Evolutionary conservation across 768 basidiomycete genomes (phyloP).

Genomic region (Clavaria fumosa): DNA sequence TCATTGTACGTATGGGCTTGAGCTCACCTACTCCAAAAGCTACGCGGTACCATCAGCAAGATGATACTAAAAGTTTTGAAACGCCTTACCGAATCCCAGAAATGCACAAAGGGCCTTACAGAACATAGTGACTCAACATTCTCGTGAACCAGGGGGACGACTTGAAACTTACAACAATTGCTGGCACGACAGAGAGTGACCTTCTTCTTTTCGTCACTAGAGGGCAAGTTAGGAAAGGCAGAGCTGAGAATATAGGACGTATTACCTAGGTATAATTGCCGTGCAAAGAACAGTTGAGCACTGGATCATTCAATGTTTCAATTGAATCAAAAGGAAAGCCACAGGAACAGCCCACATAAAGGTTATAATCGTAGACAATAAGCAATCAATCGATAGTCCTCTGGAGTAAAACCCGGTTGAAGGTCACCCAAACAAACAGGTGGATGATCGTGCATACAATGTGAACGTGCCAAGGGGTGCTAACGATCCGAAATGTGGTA

Average conservation of each 20-base stretch:
- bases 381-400: conserved; percentile 27
- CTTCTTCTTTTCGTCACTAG: conserved; percentile 6
- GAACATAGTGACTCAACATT: background rate
- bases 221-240: background rate
- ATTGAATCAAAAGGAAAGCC: background rate
- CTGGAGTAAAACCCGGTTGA: conserved; percentile 10
- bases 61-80: background rate
- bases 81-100: conserved; percentile 18
- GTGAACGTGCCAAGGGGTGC: conserved; percentile 24
- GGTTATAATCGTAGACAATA: conserved; percentile 27
- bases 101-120: conserved; percentile 14
- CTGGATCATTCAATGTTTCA: conserved; percentile 11
- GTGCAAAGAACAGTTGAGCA: conserved; percentile 30
- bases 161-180: conserved; percentile 15
- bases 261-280: conserved; percentile 24
- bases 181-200: conserved; percentile 19
- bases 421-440: background rate
- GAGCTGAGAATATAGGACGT: background rate
- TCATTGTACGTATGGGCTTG: background rate
- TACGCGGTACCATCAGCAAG: background rate
- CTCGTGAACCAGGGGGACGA: background rate
- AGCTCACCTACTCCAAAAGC: conserved; percentile 9
- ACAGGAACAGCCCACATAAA: conserved; percentile 20
- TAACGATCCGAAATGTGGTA: conserved; percentile 29
- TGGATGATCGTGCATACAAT: conserved; percentile 21